Evolutionary conservation across 169 alveolate genomes (phyloP).

Genomic region (Plasmodium gaboni): DNA sequence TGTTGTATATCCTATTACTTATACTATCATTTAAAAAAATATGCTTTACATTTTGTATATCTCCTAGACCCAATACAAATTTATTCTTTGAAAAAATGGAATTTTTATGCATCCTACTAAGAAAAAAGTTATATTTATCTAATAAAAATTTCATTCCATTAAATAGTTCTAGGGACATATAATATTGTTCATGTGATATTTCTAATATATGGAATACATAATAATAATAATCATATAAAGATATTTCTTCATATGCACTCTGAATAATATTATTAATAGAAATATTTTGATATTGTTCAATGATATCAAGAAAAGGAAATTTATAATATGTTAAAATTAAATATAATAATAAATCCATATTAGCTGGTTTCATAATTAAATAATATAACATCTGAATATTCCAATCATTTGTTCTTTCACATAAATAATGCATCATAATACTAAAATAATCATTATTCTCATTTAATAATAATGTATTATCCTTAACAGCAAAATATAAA

Average conservation of each 20-base stretch:
- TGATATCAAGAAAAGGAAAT: constrained; percentile 28
- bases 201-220: constrained; percentile 49
- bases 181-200: constrained; percentile 61
- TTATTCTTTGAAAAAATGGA: constrained; percentile 56
- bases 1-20: neutral
- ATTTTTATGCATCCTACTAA: constrained; percentile 54
- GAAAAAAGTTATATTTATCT: constrained; percentile 42
- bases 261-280: constrained; percentile 40
- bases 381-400: constrained; percentile 35
- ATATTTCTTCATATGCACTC: constrained; percentile 64
- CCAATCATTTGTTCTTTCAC: constrained; percentile 11
- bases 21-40: constrained; percentile 1
- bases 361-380: constrained; percentile 49
- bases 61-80: constrained; percentile 71
- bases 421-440: constrained; percentile 72
- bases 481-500: constrained; percentile 49
- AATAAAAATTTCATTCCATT: constrained; percentile 44
- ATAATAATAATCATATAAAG: constrained; percentile 54
- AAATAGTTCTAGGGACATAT: constrained; percentile 58
- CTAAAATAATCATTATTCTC: constrained; percentile 67
- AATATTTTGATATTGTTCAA: constrained; percentile 61
- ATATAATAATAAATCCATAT: constrained; percentile 56
- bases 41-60: constrained; percentile 8
- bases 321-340: constrained; percentile 61
- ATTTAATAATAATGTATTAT: constrained; percentile 33